These are phyloP conservation scores for Silene vulgaris DNA, from an alignment of 179 eudicot genomes.

Conservation along the genomic window DNA sequence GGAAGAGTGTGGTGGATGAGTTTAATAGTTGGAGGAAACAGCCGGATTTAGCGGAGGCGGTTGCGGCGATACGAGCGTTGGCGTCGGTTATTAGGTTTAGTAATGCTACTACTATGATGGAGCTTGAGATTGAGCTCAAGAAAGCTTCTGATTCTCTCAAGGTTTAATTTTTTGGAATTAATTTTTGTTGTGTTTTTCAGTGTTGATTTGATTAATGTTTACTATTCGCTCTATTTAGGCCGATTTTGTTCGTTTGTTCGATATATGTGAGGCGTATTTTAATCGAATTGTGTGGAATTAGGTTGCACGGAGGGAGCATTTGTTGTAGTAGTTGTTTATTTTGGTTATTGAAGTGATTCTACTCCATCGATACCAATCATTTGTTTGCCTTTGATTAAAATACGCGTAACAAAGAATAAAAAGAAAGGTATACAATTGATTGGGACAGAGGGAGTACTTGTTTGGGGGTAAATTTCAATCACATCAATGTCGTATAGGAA, in stretches of 20 bases:
- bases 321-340: too few relatives aligned
- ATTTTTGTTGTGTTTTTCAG: background rate
- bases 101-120: conserved; percentile 85
- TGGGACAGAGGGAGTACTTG: too few relatives aligned
- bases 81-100: conserved; percentile 76
- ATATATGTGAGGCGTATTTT: too few relatives aligned
- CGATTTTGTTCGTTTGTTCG: background rate
- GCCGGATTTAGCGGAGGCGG: conserved; percentile 95
- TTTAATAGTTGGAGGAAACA: conserved; percentile 79
- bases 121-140: conserved; percentile 88
- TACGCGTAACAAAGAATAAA: too few relatives aligned
- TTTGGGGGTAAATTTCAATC: too few relatives aligned
- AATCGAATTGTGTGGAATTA: too few relatives aligned
- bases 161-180: conserved; percentile 25
- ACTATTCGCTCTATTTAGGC: background rate
- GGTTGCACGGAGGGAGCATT: too few relatives aligned
- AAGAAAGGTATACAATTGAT: too few relatives aligned
- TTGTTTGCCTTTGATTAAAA: too few relatives aligned
- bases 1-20: conserved; percentile 66
- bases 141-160: conserved; percentile 85
- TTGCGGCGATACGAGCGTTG: conserved; percentile 94
- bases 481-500: too few relatives aligned
- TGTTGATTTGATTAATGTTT: background rate
- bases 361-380: too few relatives aligned
- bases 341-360: too few relatives aligned